Percentiles rank a stretch among this genome's conserved stretches.
phyloP scores from a whole-genome alignment of 345 rosid genomes.

The Syzygium oleosum region DNA sequence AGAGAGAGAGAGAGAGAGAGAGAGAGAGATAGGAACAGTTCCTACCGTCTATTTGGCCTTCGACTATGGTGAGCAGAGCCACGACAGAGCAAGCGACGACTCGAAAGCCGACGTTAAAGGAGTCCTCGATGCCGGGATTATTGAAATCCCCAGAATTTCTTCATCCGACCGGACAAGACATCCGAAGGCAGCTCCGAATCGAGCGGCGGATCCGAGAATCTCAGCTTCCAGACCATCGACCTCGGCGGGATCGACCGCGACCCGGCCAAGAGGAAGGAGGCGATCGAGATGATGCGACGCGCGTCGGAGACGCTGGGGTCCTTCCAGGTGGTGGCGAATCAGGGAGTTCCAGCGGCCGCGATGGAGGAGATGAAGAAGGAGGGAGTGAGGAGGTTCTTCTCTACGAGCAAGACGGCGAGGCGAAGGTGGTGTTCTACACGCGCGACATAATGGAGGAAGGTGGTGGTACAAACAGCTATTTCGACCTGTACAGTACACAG shows the following conservation, averaged over 20 bases:
- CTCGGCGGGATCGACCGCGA: constrained; percentile 5
- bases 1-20: background rate
- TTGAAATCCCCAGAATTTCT: background rate
- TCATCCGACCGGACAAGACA: background rate
- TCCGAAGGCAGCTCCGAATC: background rate
- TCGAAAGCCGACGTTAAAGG: background rate
- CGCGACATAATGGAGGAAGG: constrained; percentile 8
- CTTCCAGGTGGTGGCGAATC: constrained; percentile 34
- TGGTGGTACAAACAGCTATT: constrained; percentile 19
- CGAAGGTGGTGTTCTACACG: constrained; percentile 14
- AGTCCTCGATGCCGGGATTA: background rate
- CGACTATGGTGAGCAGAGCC: fast-evolving
- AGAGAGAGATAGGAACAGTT: background rate
- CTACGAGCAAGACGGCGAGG: constrained; percentile 20
- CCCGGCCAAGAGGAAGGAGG: background rate
- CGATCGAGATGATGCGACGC: constrained; percentile 3
- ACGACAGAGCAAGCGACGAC: background rate
- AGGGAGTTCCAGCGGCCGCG: constrained; percentile 12
- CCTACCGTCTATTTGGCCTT: background rate
- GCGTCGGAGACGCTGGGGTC: constrained; percentile 41
- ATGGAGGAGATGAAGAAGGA: constrained; percentile 15
- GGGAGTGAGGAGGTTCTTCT: constrained; percentile 21
- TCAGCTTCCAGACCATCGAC: constrained; percentile 23
- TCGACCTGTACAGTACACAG: constrained; percentile 5
- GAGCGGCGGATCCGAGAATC: background rate